Evolutionary conservation across 768 basidiomycete species (phyloP).

Genomic region (Suillus plorans): DNA sequence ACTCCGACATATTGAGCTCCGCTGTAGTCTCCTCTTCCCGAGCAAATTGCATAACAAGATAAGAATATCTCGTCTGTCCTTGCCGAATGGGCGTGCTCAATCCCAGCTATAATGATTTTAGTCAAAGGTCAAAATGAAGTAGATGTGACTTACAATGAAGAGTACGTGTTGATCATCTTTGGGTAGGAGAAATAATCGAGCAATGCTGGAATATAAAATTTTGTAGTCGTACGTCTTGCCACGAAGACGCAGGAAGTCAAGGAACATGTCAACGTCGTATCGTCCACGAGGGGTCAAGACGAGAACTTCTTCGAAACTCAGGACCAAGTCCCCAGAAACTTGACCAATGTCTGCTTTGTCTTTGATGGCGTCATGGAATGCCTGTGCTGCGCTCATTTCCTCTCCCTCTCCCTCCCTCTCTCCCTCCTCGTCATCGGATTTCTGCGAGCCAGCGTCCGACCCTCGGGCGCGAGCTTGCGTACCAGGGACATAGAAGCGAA

Average conservation of each 20-base stretch:
- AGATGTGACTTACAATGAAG: slow-evolving; percentile 72
- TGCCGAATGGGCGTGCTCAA: slow-evolving; percentile 93
- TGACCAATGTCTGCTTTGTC: slow-evolving; percentile 95
- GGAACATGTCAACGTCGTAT: slow-evolving; percentile 98
- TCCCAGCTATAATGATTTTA: slow-evolving; percentile 60
- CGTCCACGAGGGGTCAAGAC: slow-evolving; percentile 95
- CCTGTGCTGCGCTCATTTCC: slow-evolving; percentile 89
- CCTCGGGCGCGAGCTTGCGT: slow-evolving; percentile 58
- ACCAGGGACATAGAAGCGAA: slow-evolving; percentile 94
- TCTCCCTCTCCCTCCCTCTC: slow-evolving; percentile 59
- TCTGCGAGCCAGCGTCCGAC: slow-evolving; percentile 74
- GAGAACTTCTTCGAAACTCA: slow-evolving; percentile 93
- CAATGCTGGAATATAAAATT: slow-evolving; percentile 86
- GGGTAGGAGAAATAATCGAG: slow-evolving; percentile 87
- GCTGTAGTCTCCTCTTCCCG: slow-evolving; percentile 96
- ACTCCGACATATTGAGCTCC: slow-evolving; percentile 92
- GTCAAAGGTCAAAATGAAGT: not conserved
- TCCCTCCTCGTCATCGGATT: slow-evolving; percentile 61
- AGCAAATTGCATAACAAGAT: slow-evolving; percentile 97
- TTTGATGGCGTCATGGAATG: slow-evolving; percentile 95
- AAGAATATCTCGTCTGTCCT: slow-evolving; percentile 97
- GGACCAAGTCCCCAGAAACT: slow-evolving; percentile 85
- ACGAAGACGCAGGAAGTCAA: slow-evolving; percentile 89
- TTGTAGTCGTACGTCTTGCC: slow-evolving; percentile 99
- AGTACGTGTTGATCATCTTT: slow-evolving; percentile 96